Conservation (phyloP, 2,329 filamentous ascomycete genomes). For the Neophaeococcomyces aloes region DNA sequence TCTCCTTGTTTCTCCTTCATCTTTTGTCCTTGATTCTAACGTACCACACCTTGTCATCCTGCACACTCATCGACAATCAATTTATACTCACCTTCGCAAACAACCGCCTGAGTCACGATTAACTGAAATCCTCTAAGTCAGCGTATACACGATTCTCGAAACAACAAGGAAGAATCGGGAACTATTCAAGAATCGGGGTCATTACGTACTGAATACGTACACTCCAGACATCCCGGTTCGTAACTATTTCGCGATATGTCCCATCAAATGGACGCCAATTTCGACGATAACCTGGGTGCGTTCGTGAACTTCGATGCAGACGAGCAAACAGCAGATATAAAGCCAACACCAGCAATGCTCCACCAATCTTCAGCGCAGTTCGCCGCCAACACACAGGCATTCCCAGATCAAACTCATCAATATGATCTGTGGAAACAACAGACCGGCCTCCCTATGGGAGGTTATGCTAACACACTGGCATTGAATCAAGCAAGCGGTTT, state of each 20-base stretch:
- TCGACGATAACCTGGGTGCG: constrained; percentile 37
- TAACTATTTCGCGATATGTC: constrained; percentile 12
- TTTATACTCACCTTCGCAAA: too few relatives aligned
- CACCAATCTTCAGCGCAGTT: constrained; percentile 30
- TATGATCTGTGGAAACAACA: constrained; percentile 94
- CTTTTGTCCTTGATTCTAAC: too few relatives aligned
- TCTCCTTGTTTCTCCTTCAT: too few relatives aligned
- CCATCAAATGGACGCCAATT: constrained; percentile 25
- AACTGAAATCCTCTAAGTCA: too few relatives aligned
- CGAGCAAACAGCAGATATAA: constrained; percentile 28
- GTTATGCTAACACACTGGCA: constrained; percentile 67
- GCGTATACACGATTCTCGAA: too few relatives aligned
- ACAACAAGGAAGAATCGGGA: neutral
- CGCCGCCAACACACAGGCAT: constrained; percentile 32
- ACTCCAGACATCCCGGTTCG: neutral
- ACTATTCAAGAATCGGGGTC: constrained; percentile 1
- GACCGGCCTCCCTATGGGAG: constrained; percentile 80
- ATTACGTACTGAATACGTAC: constrained; percentile 1
- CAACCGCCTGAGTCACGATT: too few relatives aligned
- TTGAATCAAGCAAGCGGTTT: constrained; percentile 52
- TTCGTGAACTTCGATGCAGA: constrained; percentile 39
- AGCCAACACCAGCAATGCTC: constrained; percentile 28
- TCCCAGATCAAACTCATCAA: constrained; percentile 80
- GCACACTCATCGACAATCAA: too few relatives aligned
- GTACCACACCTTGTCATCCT: too few relatives aligned